Conservation (phyloP, 306 rosid species). For the Crataegus laevigata region DNA sequence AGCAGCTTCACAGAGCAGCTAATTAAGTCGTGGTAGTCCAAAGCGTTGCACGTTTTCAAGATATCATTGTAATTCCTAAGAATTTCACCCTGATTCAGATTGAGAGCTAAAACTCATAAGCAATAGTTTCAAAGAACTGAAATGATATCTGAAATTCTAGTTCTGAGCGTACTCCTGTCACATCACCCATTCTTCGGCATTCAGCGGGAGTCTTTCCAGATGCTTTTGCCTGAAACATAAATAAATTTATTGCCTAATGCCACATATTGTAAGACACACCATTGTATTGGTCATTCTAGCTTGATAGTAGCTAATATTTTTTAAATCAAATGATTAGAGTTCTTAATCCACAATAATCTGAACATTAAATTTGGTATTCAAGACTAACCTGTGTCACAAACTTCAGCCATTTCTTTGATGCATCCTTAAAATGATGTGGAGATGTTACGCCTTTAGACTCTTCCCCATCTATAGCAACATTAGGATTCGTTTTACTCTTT, state of each 20-base stretch:
- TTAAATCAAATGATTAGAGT: neutral
- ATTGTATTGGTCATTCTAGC: neutral
- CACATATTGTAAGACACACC: neutral
- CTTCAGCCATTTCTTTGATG: slow-evolving; percentile 86
- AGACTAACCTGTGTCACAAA: slow-evolving; percentile 73
- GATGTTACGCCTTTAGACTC: slow-evolving; percentile 27
- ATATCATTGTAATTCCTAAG: slow-evolving; percentile 66
- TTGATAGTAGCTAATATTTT: neutral
- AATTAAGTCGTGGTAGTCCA: slow-evolving; percentile 95
- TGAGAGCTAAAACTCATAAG: slow-evolving; percentile 26
- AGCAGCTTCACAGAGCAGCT: slow-evolving; percentile 87
- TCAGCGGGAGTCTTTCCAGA: slow-evolving; percentile 66
- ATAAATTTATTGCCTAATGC: neutral
- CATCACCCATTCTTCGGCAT: slow-evolving; percentile 54
- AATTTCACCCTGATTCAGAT: slow-evolving; percentile 61
- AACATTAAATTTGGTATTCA: neutral
- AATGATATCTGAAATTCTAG: slow-evolving; percentile 8
- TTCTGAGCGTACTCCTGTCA: slow-evolving; percentile 67
- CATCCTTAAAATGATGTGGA: slow-evolving; percentile 66
- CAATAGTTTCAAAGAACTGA: slow-evolving; percentile 5
- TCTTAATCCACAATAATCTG: neutral
- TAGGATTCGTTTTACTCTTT: slow-evolving; percentile 30
- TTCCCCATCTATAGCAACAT: slow-evolving; percentile 32
- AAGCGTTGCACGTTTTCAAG: slow-evolving; percentile 75
- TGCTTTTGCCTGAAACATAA: slow-evolving; percentile 77